Evolutionary conservation across 176 grass and related monocot species (phyloP).

Genomic region (Canna indica): DNA sequence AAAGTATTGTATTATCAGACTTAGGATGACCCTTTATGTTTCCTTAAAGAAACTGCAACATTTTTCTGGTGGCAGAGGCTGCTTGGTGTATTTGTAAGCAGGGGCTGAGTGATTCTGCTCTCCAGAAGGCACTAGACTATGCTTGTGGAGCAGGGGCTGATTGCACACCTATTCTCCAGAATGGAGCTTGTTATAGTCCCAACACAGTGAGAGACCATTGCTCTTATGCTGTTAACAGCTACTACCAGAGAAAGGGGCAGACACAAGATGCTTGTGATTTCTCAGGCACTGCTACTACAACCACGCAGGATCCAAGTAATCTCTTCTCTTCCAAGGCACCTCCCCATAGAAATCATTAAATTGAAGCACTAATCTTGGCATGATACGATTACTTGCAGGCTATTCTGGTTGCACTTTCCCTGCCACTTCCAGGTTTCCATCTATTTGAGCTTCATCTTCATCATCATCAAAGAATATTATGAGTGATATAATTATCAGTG

Average conservation of each 20-base stretch:
- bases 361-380: neutral
- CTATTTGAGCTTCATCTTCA: neutral
- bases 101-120: neutral
- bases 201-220: neutral
- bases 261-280: slow-evolving; percentile 9
- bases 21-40: no score
- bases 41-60: neutral
- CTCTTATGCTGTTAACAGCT: slow-evolving; percentile 12
- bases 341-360: neutral
- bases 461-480: no score
- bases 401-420: slow-evolving; percentile 10
- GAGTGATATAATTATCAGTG: no score
- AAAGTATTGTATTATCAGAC: no score
- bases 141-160: slow-evolving; percentile 6
- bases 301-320: slow-evolving; percentile 2
- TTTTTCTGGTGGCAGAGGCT: neutral
- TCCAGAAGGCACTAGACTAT: slow-evolving; percentile 6
- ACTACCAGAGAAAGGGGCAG: slow-evolving; percentile 21
- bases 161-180: neutral
- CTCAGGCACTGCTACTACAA: slow-evolving; percentile 7
- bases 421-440: neutral
- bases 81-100: neutral
- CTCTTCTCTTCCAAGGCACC: neutral
- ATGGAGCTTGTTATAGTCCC: slow-evolving; percentile 1
- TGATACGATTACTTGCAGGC: neutral